Evolutionary conservation across 805 yeast genomes (phyloP).

Genomic region (Saccharomyces cerevisiae): DNA sequence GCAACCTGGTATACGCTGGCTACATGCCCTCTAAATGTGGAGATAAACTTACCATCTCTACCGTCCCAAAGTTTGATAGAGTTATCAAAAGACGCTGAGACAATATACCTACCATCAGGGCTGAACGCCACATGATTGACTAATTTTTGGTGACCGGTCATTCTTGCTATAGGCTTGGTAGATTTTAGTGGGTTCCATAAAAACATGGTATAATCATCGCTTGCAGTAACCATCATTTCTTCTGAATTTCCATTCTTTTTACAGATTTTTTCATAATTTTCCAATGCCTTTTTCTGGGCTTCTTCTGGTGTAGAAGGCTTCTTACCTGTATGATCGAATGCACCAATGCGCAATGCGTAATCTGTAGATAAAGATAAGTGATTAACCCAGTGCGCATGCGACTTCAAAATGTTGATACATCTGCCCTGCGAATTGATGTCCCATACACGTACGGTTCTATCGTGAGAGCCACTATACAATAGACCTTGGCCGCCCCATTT

Average conservation of each 20-base stretch:
- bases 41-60: constrained; percentile 75
- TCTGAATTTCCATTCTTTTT: constrained; percentile 52
- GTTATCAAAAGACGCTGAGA: constrained; percentile 91
- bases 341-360: constrained; percentile 77
- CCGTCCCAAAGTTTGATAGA: constrained; percentile 97
- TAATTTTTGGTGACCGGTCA: constrained; percentile 96
- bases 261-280: constrained; percentile 50
- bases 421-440: constrained; percentile 64
- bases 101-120: constrained; percentile 87
- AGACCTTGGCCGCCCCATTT: constrained; percentile 91
- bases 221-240: constrained; percentile 87
- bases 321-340: constrained; percentile 65
- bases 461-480: constrained; percentile 86
- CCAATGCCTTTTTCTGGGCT: constrained; percentile 40
- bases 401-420: constrained; percentile 66
- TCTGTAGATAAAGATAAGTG: constrained; percentile 90
- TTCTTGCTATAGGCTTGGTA: constrained; percentile 77
- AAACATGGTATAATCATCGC: constrained; percentile 97
- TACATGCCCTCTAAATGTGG: constrained; percentile 93
- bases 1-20: constrained; percentile 97
- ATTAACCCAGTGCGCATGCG: constrained; percentile 98
- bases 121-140: constrained; percentile 94
- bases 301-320: constrained; percentile 38
- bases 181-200: constrained; percentile 86
- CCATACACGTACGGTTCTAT: constrained; percentile 90